Percentiles rank a stretch among this genome's conserved stretches.
Evolutionary conservation across 176 grass and related monocot species (phyloP).

Genomic region (Urochloa ruziziensis): DNA sequence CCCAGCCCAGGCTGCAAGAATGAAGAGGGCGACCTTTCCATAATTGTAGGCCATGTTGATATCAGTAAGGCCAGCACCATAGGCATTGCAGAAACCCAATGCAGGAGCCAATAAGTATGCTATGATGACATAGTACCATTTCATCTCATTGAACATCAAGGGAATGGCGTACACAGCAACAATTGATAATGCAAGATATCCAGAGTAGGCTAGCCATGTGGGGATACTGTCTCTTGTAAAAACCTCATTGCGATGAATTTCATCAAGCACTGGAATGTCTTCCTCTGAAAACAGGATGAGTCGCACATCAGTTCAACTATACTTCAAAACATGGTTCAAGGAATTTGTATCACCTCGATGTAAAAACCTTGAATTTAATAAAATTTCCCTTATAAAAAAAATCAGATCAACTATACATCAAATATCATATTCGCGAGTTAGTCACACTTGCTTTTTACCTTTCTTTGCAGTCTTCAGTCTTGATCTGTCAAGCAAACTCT

Average conservation of each 20-base stretch:
- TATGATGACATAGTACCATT: constrained; percentile 91
- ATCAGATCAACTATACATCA: constrained; percentile 20
- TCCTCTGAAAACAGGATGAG: constrained; percentile 54
- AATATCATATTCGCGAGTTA: neutral
- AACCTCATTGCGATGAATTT: constrained; percentile 69
- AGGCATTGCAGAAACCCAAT: constrained; percentile 97
- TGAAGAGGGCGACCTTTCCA: constrained; percentile 85
- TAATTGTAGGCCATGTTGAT: constrained; percentile 99
- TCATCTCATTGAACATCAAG: constrained; percentile 86
- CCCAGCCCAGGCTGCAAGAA: constrained; percentile 81
- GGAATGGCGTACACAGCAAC: constrained; percentile 62
- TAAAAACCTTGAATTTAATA: too few species aligned
- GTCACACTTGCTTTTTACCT: constrained; percentile 54
- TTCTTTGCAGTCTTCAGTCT: constrained; percentile 57
- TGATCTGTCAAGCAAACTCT: constrained; percentile 55
- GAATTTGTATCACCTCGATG: too few species aligned
- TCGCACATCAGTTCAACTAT: constrained; percentile 6
- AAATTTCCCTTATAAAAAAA: too few species aligned
- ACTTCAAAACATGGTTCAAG: too few species aligned
- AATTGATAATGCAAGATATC: constrained; percentile 56
- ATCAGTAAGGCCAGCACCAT: constrained; percentile 90
- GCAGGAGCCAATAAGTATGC: constrained; percentile 83
- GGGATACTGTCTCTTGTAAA: constrained; percentile 67
- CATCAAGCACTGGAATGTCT: constrained; percentile 42
- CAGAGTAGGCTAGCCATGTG: constrained; percentile 62